Conservation (phyloP, 2,329 filamentous ascomycete species). For the Remersonia thermophila region DNA sequence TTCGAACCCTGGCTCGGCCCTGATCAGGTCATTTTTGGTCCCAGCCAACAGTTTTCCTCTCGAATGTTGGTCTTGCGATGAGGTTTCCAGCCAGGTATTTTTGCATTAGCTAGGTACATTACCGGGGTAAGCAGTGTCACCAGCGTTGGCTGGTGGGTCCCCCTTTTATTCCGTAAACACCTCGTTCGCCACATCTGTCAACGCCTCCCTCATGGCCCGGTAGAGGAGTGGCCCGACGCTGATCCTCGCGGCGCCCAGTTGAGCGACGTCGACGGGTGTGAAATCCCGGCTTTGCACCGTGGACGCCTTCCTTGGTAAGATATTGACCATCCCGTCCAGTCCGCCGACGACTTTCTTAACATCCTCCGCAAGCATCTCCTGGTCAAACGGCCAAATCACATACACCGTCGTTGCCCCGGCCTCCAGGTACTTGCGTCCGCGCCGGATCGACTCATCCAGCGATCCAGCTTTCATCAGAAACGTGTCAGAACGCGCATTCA, state of each 20-base stretch:
- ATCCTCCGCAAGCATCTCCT: constrained; percentile 25
- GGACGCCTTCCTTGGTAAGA: constrained; percentile 19
- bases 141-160: too few relatives aligned
- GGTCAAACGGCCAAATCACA: constrained; percentile 33
- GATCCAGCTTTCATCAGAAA: constrained; percentile 18
- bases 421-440: constrained; percentile 35
- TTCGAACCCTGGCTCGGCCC: constrained; percentile 10
- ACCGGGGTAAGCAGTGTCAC: too few relatives aligned
- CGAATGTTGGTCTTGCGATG: too few relatives aligned
- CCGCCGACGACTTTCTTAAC: constrained; percentile 26
- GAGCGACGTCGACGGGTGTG: constrained; percentile 24
- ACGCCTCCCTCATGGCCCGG: constrained; percentile 2
- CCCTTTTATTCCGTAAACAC: constrained; percentile 6
- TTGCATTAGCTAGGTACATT: too few relatives aligned
- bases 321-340: constrained; percentile 27
- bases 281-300: constrained; percentile 16
- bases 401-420: constrained; percentile 40
- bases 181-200: constrained; percentile 6
- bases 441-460: constrained; percentile 26
- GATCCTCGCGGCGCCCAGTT: constrained; percentile 33
- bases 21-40: too few relatives aligned
- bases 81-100: too few relatives aligned
- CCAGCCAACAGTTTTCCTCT: too few relatives aligned
- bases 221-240: constrained; percentile 29
- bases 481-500: constrained; percentile 39